A percentile compares a stretch with the other conserved stretches of the same genome.
Evolutionary conservation across 495 filamentous ascomycete genomes (phyloP).

Genomic region (Trichocladium antarcticum): DNA sequence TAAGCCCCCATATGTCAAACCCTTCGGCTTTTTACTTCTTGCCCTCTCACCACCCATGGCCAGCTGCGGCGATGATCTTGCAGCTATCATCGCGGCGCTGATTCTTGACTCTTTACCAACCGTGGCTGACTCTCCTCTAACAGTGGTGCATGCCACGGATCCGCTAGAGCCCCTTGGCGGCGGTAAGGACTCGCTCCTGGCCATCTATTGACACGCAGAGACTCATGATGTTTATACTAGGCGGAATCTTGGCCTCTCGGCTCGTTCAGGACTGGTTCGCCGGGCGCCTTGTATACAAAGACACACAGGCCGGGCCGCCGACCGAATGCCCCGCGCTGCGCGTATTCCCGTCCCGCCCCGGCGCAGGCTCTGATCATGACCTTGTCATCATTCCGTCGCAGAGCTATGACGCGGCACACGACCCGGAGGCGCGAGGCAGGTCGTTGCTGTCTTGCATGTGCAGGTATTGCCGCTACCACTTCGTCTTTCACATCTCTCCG

Average conservation of each 20-base stretch:
- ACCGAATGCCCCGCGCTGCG: slow-evolving; percentile 13
- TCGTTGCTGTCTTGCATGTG: slow-evolving; percentile 22
- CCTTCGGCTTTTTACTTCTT: no score
- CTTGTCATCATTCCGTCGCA: slow-evolving; percentile 18
- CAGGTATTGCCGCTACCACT: slow-evolving; percentile 26
- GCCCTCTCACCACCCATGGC: no score
- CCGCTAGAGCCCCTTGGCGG: neutral
- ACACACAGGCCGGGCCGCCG: neutral
- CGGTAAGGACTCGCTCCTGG: neutral
- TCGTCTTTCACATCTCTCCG: slow-evolving; percentile 19
- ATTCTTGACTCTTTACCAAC: neutral
- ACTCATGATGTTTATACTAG: neutral
- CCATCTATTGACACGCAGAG: neutral
- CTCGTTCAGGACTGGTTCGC: slow-evolving; percentile 19
- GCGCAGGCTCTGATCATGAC: slow-evolving; percentile 15
- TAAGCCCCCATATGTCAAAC: neutral
- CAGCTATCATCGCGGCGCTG: no score
- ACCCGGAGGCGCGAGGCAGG: slow-evolving; percentile 4
- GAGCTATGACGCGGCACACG: slow-evolving; percentile 11
- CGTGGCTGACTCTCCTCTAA: neutral
- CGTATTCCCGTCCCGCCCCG: neutral
- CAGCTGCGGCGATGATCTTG: no score
- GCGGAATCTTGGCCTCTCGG: slow-evolving; percentile 17
- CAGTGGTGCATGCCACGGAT: neutral
- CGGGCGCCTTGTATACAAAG: slow-evolving; percentile 8